Evolutionary conservation across 371 early-diverging fungal genomes (phyloP), one percentile per base, ranked within the genome.

Genomic region (Amoeboaphelidium occidentale): DNA sequence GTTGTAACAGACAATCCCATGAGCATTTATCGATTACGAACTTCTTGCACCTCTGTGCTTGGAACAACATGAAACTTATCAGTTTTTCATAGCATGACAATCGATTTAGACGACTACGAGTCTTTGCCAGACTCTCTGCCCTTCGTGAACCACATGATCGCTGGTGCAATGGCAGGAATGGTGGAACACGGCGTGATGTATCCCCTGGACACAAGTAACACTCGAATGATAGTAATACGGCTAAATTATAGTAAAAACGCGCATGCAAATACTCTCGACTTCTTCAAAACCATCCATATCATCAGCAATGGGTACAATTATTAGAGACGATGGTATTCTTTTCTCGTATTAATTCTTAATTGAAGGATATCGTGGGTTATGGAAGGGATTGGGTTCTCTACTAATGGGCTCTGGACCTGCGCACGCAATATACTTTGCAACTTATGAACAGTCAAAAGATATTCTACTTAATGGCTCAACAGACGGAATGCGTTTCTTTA

Each of bases 121-220:
- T n/a, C n/a, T n/a, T n/a, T n/a, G n/a, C n/a, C n/a, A n/a, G n/a
- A n/a, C n/a, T n/a, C n/a, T n/a, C n/a, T n/a, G n/a, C n/a, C n/a
- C n/a, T n/a, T n/a, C n/a, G n/a, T n/a, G 39, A 32, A 17, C 17
- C 39, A 90, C 58, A 63, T 88, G 50, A 55, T 80, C 42, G 93
- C 93, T 2, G 96, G 96, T 27, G 91, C 92, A 2, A 67, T 88
- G 17, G 96, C 96, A 23, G 96, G 96, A 53, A 87, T 92, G 54
- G 81, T 84, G 32, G 96, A 94, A 61, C 96, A 94, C 59, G 74
- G 81, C 46, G 73, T 88, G 49, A 86, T 87, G 81, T 90, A 81
- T 66, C 96, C 96, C 10, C 67, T 92, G 32, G 96, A 94, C 57
- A 73, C 76, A 53, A 79, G 91, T 59, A 93, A 93, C 79, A 84